Evolutionary conservation across 495 filamentous ascomycete species (phyloP).

Genomic region (Trichoderma parareesei): DNA sequence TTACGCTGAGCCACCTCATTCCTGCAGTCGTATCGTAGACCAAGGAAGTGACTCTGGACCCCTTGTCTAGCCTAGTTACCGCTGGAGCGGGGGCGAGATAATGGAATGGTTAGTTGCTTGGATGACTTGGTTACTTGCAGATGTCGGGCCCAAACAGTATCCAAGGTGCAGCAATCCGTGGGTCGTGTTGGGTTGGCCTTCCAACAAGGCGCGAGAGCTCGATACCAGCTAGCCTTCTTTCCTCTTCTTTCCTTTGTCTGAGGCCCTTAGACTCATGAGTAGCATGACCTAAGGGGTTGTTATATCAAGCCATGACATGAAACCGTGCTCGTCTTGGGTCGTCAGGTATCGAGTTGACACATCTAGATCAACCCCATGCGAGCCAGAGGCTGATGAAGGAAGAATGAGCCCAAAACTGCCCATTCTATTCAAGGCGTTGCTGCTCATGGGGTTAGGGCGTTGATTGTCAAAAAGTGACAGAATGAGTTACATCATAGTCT

Average conservation of each 20-base stretch:
- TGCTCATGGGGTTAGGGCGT: background rate
- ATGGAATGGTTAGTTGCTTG: background rate
- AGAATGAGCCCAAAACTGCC: background rate
- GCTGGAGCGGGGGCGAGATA: background rate
- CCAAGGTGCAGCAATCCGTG: conserved; percentile 8
- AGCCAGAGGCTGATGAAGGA: conserved; percentile 1
- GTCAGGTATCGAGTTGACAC: background rate
- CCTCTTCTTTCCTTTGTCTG: background rate
- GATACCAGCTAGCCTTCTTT: background rate
- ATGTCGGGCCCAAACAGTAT: background rate
- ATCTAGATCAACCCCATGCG: background rate
- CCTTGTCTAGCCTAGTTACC: conserved; percentile 3
- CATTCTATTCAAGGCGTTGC: background rate
- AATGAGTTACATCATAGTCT: background rate
- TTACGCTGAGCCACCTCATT: background rate
- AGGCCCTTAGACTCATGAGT: background rate
- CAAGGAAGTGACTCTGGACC: background rate
- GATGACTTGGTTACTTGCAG: conserved; percentile 6
- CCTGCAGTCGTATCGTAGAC: background rate
- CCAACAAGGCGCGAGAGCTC: background rate
- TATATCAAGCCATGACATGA: background rate
- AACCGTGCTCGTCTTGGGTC: conserved; percentile 3
- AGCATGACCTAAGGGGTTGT: background rate
- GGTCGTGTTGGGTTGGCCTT: background rate
- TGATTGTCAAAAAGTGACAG: background rate